Conservation (phyloP, 306 rosid species). For the Lagenaria siceraria region DNA sequence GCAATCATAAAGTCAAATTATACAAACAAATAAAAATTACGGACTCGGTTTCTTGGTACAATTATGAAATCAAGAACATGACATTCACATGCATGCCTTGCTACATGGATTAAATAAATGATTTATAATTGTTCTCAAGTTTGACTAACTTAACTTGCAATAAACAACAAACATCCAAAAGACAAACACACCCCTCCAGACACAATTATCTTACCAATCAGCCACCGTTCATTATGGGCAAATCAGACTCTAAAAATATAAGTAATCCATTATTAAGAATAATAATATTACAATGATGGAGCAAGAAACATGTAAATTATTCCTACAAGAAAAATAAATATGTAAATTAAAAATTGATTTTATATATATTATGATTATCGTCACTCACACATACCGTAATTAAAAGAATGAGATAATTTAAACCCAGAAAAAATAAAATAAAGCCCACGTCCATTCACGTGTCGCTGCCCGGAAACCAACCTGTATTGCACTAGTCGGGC, state of each 20-base stretch:
- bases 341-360: background rate
- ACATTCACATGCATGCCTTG: no score
- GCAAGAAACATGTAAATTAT: background rate
- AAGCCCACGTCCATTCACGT: background rate
- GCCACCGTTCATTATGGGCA: background rate
- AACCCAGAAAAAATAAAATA: background rate
- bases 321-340: no score
- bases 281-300: background rate
- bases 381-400: background rate
- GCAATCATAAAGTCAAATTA: no score
- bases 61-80: no score
- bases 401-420: conserved; percentile 1
- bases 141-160: background rate
- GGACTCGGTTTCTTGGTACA: no score
- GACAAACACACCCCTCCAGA: background rate
- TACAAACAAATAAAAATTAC: no score
- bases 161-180: background rate
- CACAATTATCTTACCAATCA: background rate
- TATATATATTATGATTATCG: background rate
- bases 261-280: background rate
- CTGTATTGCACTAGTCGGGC: conserved; percentile 1
- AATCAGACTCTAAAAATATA: background rate
- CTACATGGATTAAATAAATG: no score
- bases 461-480: conserved; percentile 5
- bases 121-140: background rate